A percentile compares a stretch with the other conserved stretches of the same genome.
phyloP scores from a whole-genome alignment of 208 protist species.

The Crithidia sp. region DNA sequence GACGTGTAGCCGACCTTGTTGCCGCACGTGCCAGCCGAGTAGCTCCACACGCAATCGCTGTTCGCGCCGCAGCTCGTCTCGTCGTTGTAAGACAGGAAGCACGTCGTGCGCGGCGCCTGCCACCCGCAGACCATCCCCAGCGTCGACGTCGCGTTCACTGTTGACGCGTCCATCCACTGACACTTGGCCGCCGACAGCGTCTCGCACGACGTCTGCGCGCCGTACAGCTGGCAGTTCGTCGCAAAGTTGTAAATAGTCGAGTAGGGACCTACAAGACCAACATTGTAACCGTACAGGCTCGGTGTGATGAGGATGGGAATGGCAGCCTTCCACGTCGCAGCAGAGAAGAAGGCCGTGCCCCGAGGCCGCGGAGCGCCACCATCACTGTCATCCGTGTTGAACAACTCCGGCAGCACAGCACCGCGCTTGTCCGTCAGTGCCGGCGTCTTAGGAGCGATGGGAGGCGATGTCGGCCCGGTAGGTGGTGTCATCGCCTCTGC shows the following conservation, averaged over 20 bases:
- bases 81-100: conserved; percentile 11
- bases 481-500: neutral
- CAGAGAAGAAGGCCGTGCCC: neutral
- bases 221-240: conserved; percentile 45
- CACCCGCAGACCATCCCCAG: conserved; percentile 27
- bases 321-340: conserved; percentile 23
- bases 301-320: conserved; percentile 38
- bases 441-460: neutral
- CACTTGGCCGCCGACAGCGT: conserved; percentile 24
- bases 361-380: neutral
- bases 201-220: conserved; percentile 15
- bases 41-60: conserved; percentile 28
- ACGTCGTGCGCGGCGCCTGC: conserved; percentile 23
- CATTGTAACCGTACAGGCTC: conserved; percentile 38
- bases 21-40: conserved; percentile 16
- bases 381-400: neutral
- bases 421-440: neutral
- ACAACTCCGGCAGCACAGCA: neutral
- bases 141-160: conserved; percentile 9
- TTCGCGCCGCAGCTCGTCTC: conserved; percentile 23
- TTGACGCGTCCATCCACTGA: conserved; percentile 20
- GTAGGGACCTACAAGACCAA: conserved; percentile 50
- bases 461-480: neutral
- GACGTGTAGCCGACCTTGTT: conserved; percentile 38
- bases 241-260: conserved; percentile 34